Conservation (phyloP, 1,139 yeast species). For the Wickerhamomyces sp. region DNA sequence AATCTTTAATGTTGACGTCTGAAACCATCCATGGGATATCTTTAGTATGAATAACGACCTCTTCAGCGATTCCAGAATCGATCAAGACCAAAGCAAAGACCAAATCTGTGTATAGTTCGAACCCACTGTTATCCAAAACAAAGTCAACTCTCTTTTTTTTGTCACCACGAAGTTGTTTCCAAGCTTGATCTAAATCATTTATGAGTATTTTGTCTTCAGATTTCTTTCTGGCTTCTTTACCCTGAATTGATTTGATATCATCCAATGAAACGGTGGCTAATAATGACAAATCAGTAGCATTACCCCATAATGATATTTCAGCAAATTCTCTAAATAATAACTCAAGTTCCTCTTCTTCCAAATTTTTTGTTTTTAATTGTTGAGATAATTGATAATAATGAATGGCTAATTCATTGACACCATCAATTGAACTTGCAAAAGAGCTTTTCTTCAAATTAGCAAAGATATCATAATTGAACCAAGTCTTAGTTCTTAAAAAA, state of each 20-base stretch:
- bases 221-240: conserved; percentile 77
- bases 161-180: conserved; percentile 42
- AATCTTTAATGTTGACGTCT: conserved; percentile 85
- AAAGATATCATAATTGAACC: conserved; percentile 70
- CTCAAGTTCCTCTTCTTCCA: conserved; percentile 44
- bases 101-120: conserved; percentile 88
- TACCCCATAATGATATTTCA: conserved; percentile 95
- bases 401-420: conserved; percentile 77
- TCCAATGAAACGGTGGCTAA: conserved; percentile 81
- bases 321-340: conserved; percentile 71
- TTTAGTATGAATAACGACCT: conserved; percentile 81
- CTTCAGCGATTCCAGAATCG: conserved; percentile 58
- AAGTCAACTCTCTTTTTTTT: conserved; percentile 59
- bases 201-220: conserved; percentile 78
- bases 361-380: conserved; percentile 29
- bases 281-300: conserved; percentile 90
- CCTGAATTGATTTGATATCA: conserved; percentile 87
- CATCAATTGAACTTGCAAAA: conserved; percentile 67
- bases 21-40: conserved; percentile 96
- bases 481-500: conserved; percentile 36
- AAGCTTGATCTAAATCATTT: conserved; percentile 69
- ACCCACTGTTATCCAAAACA: conserved; percentile 92
- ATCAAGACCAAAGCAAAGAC: conserved; percentile 69
- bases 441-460: conserved; percentile 64
- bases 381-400: conserved; percentile 51